Percentiles rank a stretch among this genome's conserved stretches.
These are phyloP conservation scores for Yamadazyma buinensis DNA, from an alignment of 1,139 yeast genomes.

Conservation along the genomic window DNA sequence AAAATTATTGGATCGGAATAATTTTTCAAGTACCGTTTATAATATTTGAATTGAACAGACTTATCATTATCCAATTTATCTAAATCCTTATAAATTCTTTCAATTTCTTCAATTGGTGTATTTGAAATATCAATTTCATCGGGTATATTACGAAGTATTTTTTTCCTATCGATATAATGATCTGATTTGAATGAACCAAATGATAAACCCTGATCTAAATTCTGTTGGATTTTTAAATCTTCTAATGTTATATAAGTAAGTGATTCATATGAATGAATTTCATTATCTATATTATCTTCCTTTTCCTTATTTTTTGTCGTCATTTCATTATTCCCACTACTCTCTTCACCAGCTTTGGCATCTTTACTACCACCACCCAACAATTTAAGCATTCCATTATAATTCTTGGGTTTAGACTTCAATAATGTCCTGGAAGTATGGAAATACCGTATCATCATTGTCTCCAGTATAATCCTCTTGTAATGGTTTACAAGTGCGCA, in stretches of 20 bases:
- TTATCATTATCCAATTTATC: constrained; percentile 35
- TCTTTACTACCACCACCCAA: no score
- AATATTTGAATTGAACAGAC: constrained; percentile 37
- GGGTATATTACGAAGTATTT: constrained; percentile 33
- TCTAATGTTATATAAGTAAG: constrained; percentile 39
- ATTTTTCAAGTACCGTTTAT: constrained; percentile 28
- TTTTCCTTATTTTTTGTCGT: no score
- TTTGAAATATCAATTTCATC: constrained; percentile 35
- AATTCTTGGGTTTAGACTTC: no score
- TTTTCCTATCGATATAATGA: constrained; percentile 35
- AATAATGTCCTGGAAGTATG: no score
- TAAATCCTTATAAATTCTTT: constrained; percentile 29
- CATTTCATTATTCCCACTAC: no score
- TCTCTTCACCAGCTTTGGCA: no score
- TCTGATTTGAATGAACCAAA: constrained; percentile 32
- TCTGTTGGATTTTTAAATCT: constrained; percentile 35
- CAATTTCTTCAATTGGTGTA: constrained; percentile 25
- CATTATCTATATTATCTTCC: no score
- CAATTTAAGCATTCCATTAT: no score
- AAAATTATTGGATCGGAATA: constrained; percentile 32
- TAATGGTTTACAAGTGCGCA: no score
- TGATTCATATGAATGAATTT: no score
- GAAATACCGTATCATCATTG: no score
- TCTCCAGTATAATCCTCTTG: no score
- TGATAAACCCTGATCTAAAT: constrained; percentile 35